These are phyloP conservation scores for Phaeosphaeria sp. DNA, from an alignment of 2,329 filamentous ascomycete genomes.

Conservation along the genomic window DNA sequence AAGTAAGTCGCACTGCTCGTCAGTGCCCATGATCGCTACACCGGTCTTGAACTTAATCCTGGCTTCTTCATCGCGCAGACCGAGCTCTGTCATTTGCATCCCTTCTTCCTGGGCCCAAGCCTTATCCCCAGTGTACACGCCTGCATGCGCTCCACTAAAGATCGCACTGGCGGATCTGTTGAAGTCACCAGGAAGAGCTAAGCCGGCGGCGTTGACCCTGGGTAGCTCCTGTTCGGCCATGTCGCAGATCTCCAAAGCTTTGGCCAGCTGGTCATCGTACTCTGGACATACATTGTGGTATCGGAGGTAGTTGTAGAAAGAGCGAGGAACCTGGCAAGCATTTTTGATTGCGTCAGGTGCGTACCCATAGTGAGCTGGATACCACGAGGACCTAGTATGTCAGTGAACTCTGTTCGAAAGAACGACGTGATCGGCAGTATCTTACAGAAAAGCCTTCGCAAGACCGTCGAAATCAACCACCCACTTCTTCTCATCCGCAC, in stretches of 20 bases:
- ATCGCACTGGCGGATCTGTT: conserved; percentile 76
- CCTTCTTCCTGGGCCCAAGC: conserved; percentile 50
- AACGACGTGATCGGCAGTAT: conserved; percentile 20
- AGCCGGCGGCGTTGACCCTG: conserved; percentile 60
- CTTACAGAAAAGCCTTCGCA: conserved; percentile 78
- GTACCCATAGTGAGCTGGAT: conserved; percentile 62
- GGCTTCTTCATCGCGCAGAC: conserved; percentile 56
- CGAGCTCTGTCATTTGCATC: conserved; percentile 28
- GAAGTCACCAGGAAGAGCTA: conserved; percentile 75
- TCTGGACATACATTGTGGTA: conserved; percentile 88
- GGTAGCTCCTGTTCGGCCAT: conserved; percentile 72
- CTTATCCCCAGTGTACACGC: conserved; percentile 49
- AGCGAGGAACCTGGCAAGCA: conserved; percentile 73
- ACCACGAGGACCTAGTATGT: conserved; percentile 60
- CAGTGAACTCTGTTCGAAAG: conserved; percentile 9
- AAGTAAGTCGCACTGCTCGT: conserved; percentile 52
- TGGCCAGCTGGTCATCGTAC: conserved; percentile 70
- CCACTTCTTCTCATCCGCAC: conserved; percentile 65
- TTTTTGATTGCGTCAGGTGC: conserved; percentile 60
- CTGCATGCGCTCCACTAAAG: conserved; percentile 64
- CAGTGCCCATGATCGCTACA: conserved; percentile 55
- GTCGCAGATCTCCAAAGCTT: conserved; percentile 71
- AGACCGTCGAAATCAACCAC: conserved; percentile 81
- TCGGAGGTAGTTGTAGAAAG: conserved; percentile 88
- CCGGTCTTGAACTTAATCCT: conserved; percentile 59